Conservation (phyloP, 495 filamentous ascomycete species). For the Penicillium egyptiacum region DNA sequence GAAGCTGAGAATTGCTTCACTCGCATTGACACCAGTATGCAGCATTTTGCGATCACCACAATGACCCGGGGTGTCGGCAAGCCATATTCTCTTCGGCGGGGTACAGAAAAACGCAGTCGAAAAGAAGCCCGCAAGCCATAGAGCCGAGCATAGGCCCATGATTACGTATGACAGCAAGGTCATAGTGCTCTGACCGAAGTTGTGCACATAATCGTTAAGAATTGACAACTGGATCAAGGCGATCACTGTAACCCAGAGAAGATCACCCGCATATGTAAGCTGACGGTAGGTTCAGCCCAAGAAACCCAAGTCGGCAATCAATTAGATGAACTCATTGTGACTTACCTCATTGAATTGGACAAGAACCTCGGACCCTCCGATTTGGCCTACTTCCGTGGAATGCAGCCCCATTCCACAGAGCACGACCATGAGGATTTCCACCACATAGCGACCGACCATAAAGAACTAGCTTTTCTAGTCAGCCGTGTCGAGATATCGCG, state of each 20-base stretch:
- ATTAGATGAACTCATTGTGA: neutral
- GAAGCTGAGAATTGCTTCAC: slow-evolving; percentile 16
- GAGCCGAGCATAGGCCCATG: slow-evolving; percentile 17
- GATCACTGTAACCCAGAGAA: slow-evolving; percentile 21
- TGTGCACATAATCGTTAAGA: slow-evolving; percentile 23
- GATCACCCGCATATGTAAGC: slow-evolving; percentile 25
- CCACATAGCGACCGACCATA: slow-evolving; percentile 22
- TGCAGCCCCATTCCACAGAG: slow-evolving; percentile 26
- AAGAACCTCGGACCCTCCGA: slow-evolving; percentile 17
- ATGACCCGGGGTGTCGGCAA: slow-evolving; percentile 11
- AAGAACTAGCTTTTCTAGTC: slow-evolving; percentile 14
- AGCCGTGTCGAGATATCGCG: neutral
- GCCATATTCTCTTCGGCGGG: slow-evolving; percentile 20
- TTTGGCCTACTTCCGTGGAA: slow-evolving; percentile 14
- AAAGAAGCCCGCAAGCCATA: slow-evolving; percentile 21
- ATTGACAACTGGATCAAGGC: slow-evolving; percentile 23
- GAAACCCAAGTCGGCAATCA: neutral
- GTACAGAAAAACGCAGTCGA: slow-evolving; percentile 24
- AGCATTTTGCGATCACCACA: slow-evolving; percentile 21
- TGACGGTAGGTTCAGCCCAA: slow-evolving; percentile 14
- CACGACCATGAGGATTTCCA: slow-evolving; percentile 24
- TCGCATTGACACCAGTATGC: slow-evolving; percentile 13
- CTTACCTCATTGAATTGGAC: slow-evolving; percentile 22
- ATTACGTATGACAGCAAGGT: slow-evolving; percentile 14
- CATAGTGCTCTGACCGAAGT: slow-evolving; percentile 12